A percentile compares a stretch with the other conserved stretches of the same genome.
phyloP scores from a whole-genome alignment of 2,329 filamentous ascomycete species.

The Xylaria sp. region DNA sequence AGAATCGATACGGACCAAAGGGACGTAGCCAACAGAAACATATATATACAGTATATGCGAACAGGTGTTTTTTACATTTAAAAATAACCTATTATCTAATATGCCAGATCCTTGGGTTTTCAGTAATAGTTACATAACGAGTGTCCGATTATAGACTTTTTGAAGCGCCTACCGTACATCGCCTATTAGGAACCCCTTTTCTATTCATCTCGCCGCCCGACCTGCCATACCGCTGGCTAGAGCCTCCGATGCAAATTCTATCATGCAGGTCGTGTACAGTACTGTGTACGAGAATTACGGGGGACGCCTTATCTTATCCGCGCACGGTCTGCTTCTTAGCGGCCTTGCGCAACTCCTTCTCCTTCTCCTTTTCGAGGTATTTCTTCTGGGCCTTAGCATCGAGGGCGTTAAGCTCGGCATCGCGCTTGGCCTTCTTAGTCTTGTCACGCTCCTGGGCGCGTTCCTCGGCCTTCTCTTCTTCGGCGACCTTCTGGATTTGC shows the following conservation, averaged over 20 bases:
- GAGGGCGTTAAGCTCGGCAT: slow-evolving; percentile 76
- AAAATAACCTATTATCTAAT: background rate
- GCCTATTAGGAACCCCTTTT: background rate
- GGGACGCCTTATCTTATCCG: slow-evolving; percentile 37
- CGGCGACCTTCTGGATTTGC: slow-evolving; percentile 78
- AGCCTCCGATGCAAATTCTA: background rate
- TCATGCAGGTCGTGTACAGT: background rate
- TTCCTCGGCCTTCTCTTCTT: slow-evolving; percentile 83
- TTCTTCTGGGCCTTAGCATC: slow-evolving; percentile 86
- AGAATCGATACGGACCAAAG: too few relatives aligned
- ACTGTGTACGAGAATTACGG: background rate
- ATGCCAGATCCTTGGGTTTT: background rate
- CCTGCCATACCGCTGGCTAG: background rate
- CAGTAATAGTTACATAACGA: slow-evolving; percentile 12
- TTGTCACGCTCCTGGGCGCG: slow-evolving; percentile 72
- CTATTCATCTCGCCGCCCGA: background rate
- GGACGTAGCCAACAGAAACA: too few relatives aligned
- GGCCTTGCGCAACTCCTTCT: slow-evolving; percentile 68
- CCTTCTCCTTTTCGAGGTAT: slow-evolving; percentile 79
- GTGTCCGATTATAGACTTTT: slow-evolving; percentile 15
- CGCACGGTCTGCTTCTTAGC: slow-evolving; percentile 61
- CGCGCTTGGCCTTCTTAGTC: slow-evolving; percentile 87
- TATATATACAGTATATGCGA: background rate
- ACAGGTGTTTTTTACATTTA: background rate
- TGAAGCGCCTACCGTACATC: slow-evolving; percentile 4